Evolutionary conservation across 2,329 filamentous ascomycete species (phyloP).

Genomic region (Alternaria sp.): DNA sequence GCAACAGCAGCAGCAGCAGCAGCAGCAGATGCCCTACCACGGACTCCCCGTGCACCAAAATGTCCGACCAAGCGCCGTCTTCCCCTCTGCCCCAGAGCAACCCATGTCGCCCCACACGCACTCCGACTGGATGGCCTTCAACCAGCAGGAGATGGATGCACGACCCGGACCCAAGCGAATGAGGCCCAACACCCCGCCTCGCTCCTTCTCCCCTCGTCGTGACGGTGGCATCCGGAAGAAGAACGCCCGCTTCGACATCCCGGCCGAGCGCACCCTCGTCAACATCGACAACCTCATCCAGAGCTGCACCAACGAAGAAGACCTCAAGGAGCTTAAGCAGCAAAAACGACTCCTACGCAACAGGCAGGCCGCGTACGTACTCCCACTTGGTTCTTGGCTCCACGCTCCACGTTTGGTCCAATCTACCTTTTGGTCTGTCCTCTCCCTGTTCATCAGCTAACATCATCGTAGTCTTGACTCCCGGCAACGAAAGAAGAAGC

Average conservation of each 20-base stretch:
- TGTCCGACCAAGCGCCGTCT: conserved; percentile 60
- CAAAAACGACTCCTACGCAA: conserved; percentile 95
- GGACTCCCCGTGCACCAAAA: conserved; percentile 50
- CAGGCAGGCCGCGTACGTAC: conserved; percentile 87
- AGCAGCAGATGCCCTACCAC: conserved; percentile 51
- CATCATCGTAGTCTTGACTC: conserved; percentile 78
- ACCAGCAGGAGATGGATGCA: conserved; percentile 60
- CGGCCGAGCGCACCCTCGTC: conserved; percentile 87
- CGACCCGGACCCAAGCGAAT: conserved; percentile 63
- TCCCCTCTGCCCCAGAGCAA: conserved; percentile 55
- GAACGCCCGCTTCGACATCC: conserved; percentile 98
- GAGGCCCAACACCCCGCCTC: conserved; percentile 72
- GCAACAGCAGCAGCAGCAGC: too few relatives aligned
- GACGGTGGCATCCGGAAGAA: conserved; percentile 97
- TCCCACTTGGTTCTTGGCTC: conserved; percentile 56
- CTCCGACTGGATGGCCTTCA: conserved; percentile 65
- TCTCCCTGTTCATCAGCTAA: conserved; percentile 49
- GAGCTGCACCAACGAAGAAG: conserved; percentile 85
- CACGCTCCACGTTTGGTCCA: conserved; percentile 44
- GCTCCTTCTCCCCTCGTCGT: conserved; percentile 77
- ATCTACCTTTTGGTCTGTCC: conserved; percentile 43
- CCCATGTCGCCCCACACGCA: conserved; percentile 70
- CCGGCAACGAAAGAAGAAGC: conserved; percentile 95
- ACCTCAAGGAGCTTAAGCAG: conserved; percentile 98
- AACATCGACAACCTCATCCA: conserved; percentile 95